Base-by-base conservation (phyloP, 1,139 yeast genomes). In the Martiniozyma asiatica region DNA sequence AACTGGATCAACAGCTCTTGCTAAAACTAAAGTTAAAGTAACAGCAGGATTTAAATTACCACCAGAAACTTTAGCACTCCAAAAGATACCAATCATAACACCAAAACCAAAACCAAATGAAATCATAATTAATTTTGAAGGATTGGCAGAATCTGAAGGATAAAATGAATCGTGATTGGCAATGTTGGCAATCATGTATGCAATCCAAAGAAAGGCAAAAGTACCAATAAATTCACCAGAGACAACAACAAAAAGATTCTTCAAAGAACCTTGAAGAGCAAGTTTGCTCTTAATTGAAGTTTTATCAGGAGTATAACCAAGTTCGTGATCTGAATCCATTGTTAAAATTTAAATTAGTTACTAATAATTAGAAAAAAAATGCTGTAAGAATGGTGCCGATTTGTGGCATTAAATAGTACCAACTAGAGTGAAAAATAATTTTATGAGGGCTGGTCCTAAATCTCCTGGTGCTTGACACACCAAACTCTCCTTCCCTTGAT, bases 1-100 rank as follows among this genome's bases (percentile, higher is more conserved):
- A 24, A 76, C 37, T 34, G 89, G 85, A 26, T 82, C 68, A 38
- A 79, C 65, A 32, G 85, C 92, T 40, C 79, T 68, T 17, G 80
- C 78, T 30, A 78, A 59, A 14, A 73, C 66, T 50, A 82, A 61
- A 22, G 89, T 62, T 32, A 81, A 61, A 22, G 94, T 76, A 29
- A 84, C 94, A 30, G 93, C 87, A 8, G 95, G 95, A 61, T 84
- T 84, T 52, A 82, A 68, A 58, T 81, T 81, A 60, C 93, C 94
- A 50, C 94, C 94, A 30, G 92, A 78, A 39, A 82, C 68, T 55
- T 87, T 73, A 59, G 68, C 79, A 48, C 81, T 76, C 50, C 76
- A 61, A 51, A 77, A 75, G 30, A 80, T 81, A 40, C 71, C 70
- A 46, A 77, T 73, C 73, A 79, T 71, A 36, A 84, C 84, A 43